Conservation (phyloP, 441 rosid species). For the Syzygium malaccense region DNA sequence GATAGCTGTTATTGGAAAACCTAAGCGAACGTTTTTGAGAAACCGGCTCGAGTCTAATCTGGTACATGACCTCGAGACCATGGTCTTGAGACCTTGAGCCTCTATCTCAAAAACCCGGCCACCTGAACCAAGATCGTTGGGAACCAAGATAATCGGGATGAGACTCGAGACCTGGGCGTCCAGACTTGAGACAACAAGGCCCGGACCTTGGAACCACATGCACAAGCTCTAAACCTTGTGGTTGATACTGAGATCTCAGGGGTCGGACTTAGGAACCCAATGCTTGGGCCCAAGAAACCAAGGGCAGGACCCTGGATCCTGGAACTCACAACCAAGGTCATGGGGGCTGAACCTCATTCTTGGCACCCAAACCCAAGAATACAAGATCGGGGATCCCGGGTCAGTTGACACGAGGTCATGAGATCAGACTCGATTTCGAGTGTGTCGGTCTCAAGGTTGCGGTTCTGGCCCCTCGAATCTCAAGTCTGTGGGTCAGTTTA, state of each 20-base stretch:
- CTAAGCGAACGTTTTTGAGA: neutral
- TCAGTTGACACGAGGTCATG: too few relatives aligned
- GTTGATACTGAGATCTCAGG: neutral
- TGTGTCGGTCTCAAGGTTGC: too few relatives aligned
- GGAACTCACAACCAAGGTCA: neutral
- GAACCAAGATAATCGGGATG: neutral
- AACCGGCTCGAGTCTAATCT: neutral
- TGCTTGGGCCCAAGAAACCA: neutral
- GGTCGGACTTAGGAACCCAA: neutral
- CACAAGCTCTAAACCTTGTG: neutral
- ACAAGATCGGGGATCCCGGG: neutral
- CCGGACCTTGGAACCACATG: neutral
- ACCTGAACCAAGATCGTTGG: neutral
- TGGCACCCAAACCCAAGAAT: neutral
- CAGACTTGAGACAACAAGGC: neutral
- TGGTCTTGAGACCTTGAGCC: neutral
- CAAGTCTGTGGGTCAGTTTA: too few relatives aligned
- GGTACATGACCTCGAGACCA: neutral
- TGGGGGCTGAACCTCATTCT: neutral
- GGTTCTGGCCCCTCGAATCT: too few relatives aligned
- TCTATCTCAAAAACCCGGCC: neutral
- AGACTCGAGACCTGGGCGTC: neutral
- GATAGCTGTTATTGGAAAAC: neutral
- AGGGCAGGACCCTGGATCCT: neutral
- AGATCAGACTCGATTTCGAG: too few relatives aligned